Evolutionary conservation across 2,329 filamentous ascomycete genomes (phyloP), one percentile per base, ranked within the genome.

Genomic region (Penicillium occitanis): DNA sequence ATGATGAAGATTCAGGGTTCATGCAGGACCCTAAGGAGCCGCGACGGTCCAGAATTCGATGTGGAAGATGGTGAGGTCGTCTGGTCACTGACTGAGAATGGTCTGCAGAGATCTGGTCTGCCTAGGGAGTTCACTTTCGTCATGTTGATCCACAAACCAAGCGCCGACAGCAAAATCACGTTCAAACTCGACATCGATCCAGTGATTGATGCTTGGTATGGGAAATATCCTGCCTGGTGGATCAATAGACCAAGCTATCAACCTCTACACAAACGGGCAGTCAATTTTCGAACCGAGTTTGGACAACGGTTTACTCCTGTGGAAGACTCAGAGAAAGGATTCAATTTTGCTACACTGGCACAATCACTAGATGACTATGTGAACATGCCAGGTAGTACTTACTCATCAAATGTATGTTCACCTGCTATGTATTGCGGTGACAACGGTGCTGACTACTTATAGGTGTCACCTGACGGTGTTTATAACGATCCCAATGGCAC

Each of bases 41-140:
- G 74, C 5, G 67, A 71, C 5, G 78, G 76, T 14, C 71, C 69
- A 4, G 69, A 75, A 8, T 80, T 76, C 61, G 78, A 81, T 61
- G 71, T 80, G 3, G 79, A 82, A 58, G 79, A 81, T 53, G 80
- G 76, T 2, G 79, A 81, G 68, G 75, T 84, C 8, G 77, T 84
- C 14, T 85, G 82, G 82, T 82, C 82, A 4, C 73, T 85, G 1
- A 80, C 83, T 63, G 82, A 85, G 63, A 85, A 84, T 65, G 68
- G 70, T 44, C 72, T 84, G 8, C 82, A 84, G 68, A 76, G 78
- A 28, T 82, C 81, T 4, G 83, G 83, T 2, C 71, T 85, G 4
- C 83, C 83, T 10, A 77, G 82, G 8, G 83, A 84, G 65, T 83
- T 84, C 60, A 83, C 83, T 2, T 84, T 84, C 69, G 81, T 82